Evolutionary conservation across 2,329 filamentous ascomycete genomes (phyloP).

Genomic region (Lasiodiplodia gonubiensis): DNA sequence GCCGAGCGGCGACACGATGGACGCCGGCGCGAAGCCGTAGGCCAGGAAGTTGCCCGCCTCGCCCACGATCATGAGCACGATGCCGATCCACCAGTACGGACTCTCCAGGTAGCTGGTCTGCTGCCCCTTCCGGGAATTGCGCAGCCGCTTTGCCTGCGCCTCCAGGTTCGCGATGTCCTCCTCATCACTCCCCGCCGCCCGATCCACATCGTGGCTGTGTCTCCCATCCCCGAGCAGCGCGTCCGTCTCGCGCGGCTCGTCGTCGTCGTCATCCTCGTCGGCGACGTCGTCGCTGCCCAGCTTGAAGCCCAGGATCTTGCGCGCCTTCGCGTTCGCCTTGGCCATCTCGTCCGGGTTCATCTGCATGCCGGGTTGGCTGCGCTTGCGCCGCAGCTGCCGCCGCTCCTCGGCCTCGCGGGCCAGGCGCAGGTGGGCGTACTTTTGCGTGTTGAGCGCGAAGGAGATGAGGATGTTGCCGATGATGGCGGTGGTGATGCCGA

Average conservation of each 20-base stretch:
- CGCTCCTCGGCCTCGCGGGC: conserved; percentile 69
- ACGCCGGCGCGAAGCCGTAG: conserved; percentile 96
- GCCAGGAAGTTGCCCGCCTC: conserved; percentile 97
- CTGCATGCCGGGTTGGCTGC: background rate
- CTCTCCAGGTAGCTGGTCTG: conserved; percentile 82
- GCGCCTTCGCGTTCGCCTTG: conserved; percentile 20
- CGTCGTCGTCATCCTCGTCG: background rate
- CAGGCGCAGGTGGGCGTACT: conserved; percentile 90
- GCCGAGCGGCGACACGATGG: conserved; percentile 93
- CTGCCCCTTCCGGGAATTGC: conserved; percentile 42
- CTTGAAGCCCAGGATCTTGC: conserved; percentile 28
- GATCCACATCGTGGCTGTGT: conserved; percentile 9
- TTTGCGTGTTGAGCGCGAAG: conserved; percentile 92
- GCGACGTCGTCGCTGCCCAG: conserved; percentile 30
- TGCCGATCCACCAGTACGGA: conserved; percentile 95
- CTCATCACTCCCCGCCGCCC: background rate
- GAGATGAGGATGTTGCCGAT: conserved; percentile 93
- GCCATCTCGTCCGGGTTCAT: background rate
- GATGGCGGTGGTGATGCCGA: conserved; percentile 93
- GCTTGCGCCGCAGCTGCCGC: conserved; percentile 32
- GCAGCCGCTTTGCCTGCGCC: conserved; percentile 39
- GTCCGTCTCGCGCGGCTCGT: conserved; percentile 21
- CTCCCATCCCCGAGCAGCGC: conserved; percentile 3
- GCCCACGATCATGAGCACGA: conserved; percentile 88
- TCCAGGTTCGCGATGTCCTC: conserved; percentile 38